phyloP scores from a whole-genome alignment of 164 flowering plant genomes.

The Warburgia ugandensis region DNA sequence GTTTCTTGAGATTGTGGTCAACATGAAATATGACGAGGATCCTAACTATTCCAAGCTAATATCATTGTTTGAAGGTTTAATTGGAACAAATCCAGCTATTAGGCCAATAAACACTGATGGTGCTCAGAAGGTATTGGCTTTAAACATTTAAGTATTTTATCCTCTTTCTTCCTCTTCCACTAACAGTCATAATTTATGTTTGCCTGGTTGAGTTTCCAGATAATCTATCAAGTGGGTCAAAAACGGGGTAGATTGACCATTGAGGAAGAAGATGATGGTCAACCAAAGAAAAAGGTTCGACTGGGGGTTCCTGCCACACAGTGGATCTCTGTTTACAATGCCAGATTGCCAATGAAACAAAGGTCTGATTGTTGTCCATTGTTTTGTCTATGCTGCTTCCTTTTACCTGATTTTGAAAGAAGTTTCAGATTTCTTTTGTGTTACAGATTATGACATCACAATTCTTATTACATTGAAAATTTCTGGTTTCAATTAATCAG shows the following conservation, averaged over 20 bases:
- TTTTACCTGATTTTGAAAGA: too few species aligned
- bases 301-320: conserved; percentile 84
- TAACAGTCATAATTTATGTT: too few species aligned
- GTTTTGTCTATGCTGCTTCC: neutral
- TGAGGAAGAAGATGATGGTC: conserved; percentile 74
- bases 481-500: too few species aligned
- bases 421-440: too few species aligned
- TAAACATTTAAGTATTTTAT: too few species aligned
- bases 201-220: conserved; percentile 31
- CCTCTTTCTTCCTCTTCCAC: too few species aligned
- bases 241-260: conserved; percentile 65
- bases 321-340: conserved; percentile 88
- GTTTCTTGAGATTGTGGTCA: conserved; percentile 78
- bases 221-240: conserved; percentile 77
- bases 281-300: conserved; percentile 74
- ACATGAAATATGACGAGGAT: conserved; percentile 91
- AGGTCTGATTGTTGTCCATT: conserved; percentile 40
- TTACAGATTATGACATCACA: too few species aligned
- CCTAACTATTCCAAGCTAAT: conserved; percentile 75
- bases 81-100: conserved; percentile 73
- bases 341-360: conserved; percentile 75
- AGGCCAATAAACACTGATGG: conserved; percentile 88
- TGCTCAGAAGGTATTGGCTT: conserved; percentile 88
- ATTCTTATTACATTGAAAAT: too few species aligned
- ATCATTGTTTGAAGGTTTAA: conserved; percentile 62